Evolutionary conservation across 441 rosid genomes (phyloP), one percentile per base, ranked within the genome.

Genomic region (Hura crepitans): DNA sequence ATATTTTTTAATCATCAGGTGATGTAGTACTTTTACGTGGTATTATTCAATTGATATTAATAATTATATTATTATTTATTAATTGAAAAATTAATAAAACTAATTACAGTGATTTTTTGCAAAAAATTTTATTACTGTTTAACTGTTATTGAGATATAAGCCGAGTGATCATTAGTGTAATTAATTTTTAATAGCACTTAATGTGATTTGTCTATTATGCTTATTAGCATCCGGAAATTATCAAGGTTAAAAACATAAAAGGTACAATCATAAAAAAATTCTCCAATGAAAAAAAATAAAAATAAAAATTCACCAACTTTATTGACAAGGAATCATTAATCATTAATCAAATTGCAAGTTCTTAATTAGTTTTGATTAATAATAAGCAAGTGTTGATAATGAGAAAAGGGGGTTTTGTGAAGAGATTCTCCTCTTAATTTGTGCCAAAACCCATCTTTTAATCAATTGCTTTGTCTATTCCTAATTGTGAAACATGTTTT

Each of bases 401-500:
- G 46, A 58, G 7, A 64, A 69, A 77, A 68, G 13, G 28, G 20
- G 2, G 13, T 62, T 13, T 28, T 15, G 2, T 27, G 39, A n/a
- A 25, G 33, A 68, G 61, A 64, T 68, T 66, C 62, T 62, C 23
- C 30, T 37, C 51, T 70, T 70, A 23, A 68, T 53, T 69, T 27
- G 50, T 27, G 15, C 15, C 25, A 39, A 64, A 64, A 30, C 62
- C 62, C 43, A 14, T 31, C 62, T 58, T 20, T 59, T 28, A 23
- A 66, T 70, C 65, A 59, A 58, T 28, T 45, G 15, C 22, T 64
- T 51, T 77, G 76, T 57, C 80, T 35, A 65, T 61, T 76, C 70
- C 53, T 72, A 14, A 18, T 46, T 28, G 69, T 69, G 78, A 72
- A 79, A 73, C 63, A 77, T 47, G 76, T 69, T 79, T n/a, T 69